These are phyloP conservation scores for Gillenia trifoliata DNA, from an alignment of 306 rosid species.

Conservation along the genomic window DNA sequence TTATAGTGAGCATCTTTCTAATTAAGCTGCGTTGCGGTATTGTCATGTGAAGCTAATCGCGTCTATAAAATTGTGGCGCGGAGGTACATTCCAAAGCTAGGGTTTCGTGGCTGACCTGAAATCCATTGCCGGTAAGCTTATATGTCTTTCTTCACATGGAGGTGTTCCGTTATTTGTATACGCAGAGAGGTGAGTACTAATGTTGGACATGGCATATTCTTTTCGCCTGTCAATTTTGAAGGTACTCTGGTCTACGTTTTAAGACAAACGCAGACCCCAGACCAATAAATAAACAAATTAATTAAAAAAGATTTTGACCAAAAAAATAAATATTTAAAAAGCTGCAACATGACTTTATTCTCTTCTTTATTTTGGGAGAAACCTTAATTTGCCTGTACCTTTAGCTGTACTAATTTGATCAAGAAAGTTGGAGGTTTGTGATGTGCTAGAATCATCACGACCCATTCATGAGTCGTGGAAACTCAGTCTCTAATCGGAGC, in stretches of 20 bases:
- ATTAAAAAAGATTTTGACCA: too few species aligned
- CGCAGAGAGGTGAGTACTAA: neutral
- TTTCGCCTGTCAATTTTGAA: constrained; percentile 11
- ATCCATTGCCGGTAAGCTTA: neutral
- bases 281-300: neutral
- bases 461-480: neutral
- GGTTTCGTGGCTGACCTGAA: constrained; percentile 15
- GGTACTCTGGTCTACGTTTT: constrained; percentile 17
- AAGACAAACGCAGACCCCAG: constrained; percentile 6
- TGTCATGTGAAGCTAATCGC: too few species aligned
- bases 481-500: neutral
- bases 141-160: neutral
- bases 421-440: neutral
- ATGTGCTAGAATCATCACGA: neutral
- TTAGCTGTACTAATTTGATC: neutral
- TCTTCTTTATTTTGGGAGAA: neutral
- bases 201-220: constrained; percentile 2
- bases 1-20: too few species aligned
- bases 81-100: neutral
- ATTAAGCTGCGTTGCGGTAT: too few species aligned
- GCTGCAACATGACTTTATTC: neutral
- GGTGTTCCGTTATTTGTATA: neutral
- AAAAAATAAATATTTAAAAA: too few species aligned
- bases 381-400: neutral
- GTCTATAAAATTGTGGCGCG: too few species aligned